Percentiles rank a stretch among this genome's conserved stretches.
Conservation (phyloP, 768 basidiomycete genomes). For the Leccinum imitatum region DNA sequence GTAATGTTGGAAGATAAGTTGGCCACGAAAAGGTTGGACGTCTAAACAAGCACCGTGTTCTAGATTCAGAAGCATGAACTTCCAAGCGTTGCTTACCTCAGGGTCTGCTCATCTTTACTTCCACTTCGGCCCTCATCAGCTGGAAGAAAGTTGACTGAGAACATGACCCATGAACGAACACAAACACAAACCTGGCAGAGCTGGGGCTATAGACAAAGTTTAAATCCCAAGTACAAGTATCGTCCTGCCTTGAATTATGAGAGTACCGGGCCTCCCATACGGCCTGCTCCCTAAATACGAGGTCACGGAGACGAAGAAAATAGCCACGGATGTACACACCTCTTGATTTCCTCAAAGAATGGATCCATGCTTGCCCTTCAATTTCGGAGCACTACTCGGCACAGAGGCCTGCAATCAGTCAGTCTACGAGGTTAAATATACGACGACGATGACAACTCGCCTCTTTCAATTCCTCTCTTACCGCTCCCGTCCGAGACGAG, state of each 20-base stretch:
- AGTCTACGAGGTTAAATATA: slow-evolving; percentile 1
- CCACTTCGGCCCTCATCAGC: slow-evolving; percentile 92
- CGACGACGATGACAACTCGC: slow-evolving; percentile 23
- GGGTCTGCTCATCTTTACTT: slow-evolving; percentile 88
- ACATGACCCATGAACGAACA: background rate
- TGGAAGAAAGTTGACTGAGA: slow-evolving; percentile 20
- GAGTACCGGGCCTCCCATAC: slow-evolving; percentile 79
- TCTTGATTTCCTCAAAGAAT: slow-evolving; percentile 88
- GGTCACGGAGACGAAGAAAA: slow-evolving; percentile 2
- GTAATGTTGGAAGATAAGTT: slow-evolving; percentile 87
- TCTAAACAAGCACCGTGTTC: slow-evolving; percentile 43
- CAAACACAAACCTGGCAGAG: slow-evolving; percentile 70
- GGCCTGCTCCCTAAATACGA: slow-evolving; percentile 77
- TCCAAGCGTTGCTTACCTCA: slow-evolving; percentile 49
- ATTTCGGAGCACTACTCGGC: slow-evolving; percentile 55
- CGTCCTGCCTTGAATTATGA: slow-evolving; percentile 42
- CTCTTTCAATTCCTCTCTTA: slow-evolving; percentile 33
- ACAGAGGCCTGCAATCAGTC: slow-evolving; percentile 49
- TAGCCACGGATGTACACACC: slow-evolving; percentile 41
- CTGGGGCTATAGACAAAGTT: slow-evolving; percentile 47
- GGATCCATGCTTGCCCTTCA: slow-evolving; percentile 96
- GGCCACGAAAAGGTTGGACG: slow-evolving; percentile 94
- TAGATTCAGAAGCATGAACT: background rate
- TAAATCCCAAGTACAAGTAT: background rate
- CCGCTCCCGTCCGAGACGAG: slow-evolving; percentile 32